These are phyloP conservation scores for Biancaea sappan DNA, from an alignment of 306 rosid genomes.

Conservation along the genomic window DNA sequence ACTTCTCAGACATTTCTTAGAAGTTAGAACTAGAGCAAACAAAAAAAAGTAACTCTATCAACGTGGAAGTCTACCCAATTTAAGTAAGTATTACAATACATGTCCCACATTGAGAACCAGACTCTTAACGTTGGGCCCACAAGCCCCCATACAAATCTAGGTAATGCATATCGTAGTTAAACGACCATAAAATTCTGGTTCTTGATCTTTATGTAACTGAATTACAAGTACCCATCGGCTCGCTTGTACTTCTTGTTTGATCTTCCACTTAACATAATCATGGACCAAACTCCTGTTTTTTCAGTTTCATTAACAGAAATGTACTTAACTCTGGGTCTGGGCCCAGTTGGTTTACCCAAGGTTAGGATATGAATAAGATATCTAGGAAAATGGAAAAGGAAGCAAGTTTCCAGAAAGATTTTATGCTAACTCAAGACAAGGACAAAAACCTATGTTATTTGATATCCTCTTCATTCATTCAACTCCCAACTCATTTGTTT, in stretches of 20 bases:
- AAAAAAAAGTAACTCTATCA: no score
- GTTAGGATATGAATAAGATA: background rate
- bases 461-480: background rate
- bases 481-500: constrained; percentile 4
- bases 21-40: background rate
- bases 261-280: background rate
- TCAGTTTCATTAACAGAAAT: background rate
- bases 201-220: constrained; percentile 14
- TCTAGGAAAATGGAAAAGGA: constrained; percentile 3
- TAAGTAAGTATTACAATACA: background rate
- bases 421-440: background rate
- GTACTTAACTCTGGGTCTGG: background rate
- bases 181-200: background rate
- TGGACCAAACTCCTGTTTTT: background rate
- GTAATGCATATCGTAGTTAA: constrained; percentile 23
- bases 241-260: constrained; percentile 1
- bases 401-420: background rate
- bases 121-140: background rate
- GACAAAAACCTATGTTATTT: background rate
- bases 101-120: constrained; percentile 1
- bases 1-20: constrained; percentile 19
- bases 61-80: constrained; percentile 12
- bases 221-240: background rate
- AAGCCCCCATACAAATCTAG: constrained; percentile 23
- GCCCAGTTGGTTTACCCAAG: background rate